Evolutionary conservation across 768 basidiomycete species (phyloP).

Genomic region (Agaricus subrufescens): DNA sequence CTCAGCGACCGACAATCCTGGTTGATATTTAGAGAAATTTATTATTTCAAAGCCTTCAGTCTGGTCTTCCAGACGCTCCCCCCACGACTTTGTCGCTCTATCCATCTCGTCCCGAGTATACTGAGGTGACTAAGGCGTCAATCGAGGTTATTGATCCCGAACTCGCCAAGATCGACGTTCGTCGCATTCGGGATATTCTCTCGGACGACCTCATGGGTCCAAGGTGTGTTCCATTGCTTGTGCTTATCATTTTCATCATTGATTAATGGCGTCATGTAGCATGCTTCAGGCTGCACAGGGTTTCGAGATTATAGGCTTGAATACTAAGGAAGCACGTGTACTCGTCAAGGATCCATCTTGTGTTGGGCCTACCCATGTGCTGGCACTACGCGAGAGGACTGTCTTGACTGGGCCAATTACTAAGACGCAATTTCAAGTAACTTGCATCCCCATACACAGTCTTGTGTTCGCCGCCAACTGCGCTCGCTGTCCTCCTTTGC

Average conservation of each 20-base stretch:
- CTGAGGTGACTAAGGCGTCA: constrained; percentile 40
- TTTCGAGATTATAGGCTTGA: neutral
- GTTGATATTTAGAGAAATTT: too few relatives aligned
- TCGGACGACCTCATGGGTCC: constrained; percentile 1
- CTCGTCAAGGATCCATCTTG: constrained; percentile 27
- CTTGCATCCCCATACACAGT: constrained; percentile 65
- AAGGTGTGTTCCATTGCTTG: constrained; percentile 2
- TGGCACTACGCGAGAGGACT: constrained; percentile 35
- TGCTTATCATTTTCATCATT: constrained; percentile 3
- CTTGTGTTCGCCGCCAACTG: constrained; percentile 69
- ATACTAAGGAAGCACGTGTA: constrained; percentile 38
- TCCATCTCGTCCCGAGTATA: constrained; percentile 47
- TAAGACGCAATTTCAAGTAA: constrained; percentile 25
- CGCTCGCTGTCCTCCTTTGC: constrained; percentile 58
- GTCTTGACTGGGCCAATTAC: neutral
- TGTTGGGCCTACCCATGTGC: constrained; percentile 45
- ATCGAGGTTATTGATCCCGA: constrained; percentile 47
- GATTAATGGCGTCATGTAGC: neutral
- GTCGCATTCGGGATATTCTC: constrained; percentile 51
- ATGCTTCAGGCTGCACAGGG: constrained; percentile 1
- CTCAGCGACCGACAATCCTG: too few relatives aligned
- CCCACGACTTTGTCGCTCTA: constrained; percentile 32
- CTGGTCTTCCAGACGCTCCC: neutral
- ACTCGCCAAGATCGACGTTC: constrained; percentile 39
- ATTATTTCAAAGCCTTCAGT: too few relatives aligned